These are phyloP conservation scores for Chlorella ohadii DNA, from an alignment of 139 green algal genomes.

Conservation along the genomic window DNA sequence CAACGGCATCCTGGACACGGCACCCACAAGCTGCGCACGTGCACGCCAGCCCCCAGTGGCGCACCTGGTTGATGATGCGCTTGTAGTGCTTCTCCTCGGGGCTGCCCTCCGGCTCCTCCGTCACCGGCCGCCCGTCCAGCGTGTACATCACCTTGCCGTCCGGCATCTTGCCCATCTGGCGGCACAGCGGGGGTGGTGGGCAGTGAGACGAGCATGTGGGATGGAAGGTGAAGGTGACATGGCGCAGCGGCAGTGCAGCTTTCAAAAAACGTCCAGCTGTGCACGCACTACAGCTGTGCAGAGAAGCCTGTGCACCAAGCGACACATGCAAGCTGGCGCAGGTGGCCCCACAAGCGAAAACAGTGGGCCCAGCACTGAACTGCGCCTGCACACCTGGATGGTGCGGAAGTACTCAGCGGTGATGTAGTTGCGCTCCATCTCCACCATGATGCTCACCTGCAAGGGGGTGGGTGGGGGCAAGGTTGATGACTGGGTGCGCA, in stretches of 20 bases:
- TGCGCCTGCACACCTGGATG: conserved; percentile 27
- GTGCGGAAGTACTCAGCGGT: conserved; percentile 89
- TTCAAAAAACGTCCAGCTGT: background rate
- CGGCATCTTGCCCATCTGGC: conserved; percentile 54
- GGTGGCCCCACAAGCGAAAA: too few species aligned
- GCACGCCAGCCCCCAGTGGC: background rate
- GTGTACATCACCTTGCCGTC: conserved; percentile 62
- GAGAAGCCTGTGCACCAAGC: too few species aligned
- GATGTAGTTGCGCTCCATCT: conserved; percentile 95
- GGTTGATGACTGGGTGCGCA: too few species aligned
- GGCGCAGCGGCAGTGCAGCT: background rate
- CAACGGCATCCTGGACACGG: too few species aligned
- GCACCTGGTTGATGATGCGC: conserved; percentile 80
- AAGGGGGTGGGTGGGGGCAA: too few species aligned
- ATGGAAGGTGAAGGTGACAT: background rate
- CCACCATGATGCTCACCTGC: conserved; percentile 73
- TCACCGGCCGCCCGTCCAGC: conserved; percentile 53
- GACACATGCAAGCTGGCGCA: too few species aligned
- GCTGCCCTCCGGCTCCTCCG: conserved; percentile 52
- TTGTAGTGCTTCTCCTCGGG: conserved; percentile 69
- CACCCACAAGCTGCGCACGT: background rate
- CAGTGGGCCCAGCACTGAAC: background rate
- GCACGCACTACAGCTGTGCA: background rate
- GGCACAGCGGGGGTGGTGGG: background rate
- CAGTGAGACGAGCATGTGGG: too few species aligned